Conservation (phyloP, 768 basidiomycete species). For the Termitomyces sp. region DNA sequence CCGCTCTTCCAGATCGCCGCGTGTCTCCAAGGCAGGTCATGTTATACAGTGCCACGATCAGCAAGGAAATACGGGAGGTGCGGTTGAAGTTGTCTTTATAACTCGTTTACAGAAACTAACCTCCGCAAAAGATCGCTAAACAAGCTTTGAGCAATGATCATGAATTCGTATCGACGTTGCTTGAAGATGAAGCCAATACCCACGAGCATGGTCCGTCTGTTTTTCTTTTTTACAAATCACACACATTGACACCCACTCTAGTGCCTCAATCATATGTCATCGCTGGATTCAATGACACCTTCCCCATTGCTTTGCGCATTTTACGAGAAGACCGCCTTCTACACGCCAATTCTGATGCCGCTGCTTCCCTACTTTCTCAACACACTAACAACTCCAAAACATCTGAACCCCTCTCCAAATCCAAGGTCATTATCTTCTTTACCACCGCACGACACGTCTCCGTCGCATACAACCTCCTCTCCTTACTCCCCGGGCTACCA, state of each 20-base stretch:
- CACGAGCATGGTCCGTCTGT: conserved; percentile 48
- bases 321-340: conserved; percentile 27
- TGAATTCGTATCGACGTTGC: conserved; percentile 53
- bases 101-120: background rate
- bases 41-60: conserved; percentile 73
- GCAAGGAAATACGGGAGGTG: conserved; percentile 57
- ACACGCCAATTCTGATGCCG: conserved; percentile 27
- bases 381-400: background rate
- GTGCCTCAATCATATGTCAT: conserved; percentile 42
- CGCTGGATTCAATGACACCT: conserved; percentile 32
- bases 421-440: conserved; percentile 48
- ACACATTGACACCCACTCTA: conserved; percentile 10
- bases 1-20: conserved; percentile 32
- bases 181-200: conserved; percentile 50
- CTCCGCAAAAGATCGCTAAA: conserved; percentile 12
- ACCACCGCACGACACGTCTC: conserved; percentile 60
- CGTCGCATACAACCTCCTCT: conserved; percentile 31
- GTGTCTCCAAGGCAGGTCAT: conserved; percentile 58
- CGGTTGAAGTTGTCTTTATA: conserved; percentile 1
- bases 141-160: conserved; percentile 23
- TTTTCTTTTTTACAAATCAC: background rate
- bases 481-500: conserved; percentile 21
- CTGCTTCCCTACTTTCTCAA: conserved; percentile 11
- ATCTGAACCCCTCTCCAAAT: background rate
- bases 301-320: conserved; percentile 36